Percentiles rank a stretch among this genome's conserved stretches.
Conservation (phyloP, 495 filamentous ascomycete species). For the Xylaria telfairii region DNA sequence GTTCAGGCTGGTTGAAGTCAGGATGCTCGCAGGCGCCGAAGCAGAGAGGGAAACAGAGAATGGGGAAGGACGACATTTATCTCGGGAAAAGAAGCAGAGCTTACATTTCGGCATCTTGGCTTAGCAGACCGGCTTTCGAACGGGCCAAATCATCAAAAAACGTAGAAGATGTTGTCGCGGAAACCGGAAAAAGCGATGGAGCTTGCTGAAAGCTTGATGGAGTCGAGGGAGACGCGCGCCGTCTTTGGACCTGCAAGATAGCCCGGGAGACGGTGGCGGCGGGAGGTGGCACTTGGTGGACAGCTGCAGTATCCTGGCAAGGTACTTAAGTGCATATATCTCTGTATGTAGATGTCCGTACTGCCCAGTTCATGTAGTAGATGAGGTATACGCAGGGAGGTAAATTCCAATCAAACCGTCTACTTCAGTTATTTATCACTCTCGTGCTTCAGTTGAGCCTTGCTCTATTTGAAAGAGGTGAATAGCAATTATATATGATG, state of each 20-base stretch:
- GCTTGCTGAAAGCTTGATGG: not conserved
- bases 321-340: no score
- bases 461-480: no score
- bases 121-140: not conserved
- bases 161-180: not conserved
- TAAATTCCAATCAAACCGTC: no score
- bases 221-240: not conserved
- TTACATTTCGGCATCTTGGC: slow-evolving; percentile 55
- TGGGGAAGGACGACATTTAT: not conserved
- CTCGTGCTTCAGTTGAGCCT: no score
- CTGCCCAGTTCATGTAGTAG: no score
- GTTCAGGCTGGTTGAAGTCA: not conserved
- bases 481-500: no score
- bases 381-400: no score
- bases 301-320: not conserved
- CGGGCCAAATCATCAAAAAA: not conserved
- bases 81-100: not conserved
- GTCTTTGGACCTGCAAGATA: no score
- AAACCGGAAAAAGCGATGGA: not conserved
- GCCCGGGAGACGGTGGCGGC: not conserved
- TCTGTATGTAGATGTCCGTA: no score
- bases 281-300: not conserved
- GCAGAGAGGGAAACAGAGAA: not conserved
- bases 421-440: no score
- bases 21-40: not conserved